These are phyloP conservation scores for Calonectria crousiana DNA, from an alignment of 2,329 filamentous ascomycete genomes.

Conservation along the genomic window DNA sequence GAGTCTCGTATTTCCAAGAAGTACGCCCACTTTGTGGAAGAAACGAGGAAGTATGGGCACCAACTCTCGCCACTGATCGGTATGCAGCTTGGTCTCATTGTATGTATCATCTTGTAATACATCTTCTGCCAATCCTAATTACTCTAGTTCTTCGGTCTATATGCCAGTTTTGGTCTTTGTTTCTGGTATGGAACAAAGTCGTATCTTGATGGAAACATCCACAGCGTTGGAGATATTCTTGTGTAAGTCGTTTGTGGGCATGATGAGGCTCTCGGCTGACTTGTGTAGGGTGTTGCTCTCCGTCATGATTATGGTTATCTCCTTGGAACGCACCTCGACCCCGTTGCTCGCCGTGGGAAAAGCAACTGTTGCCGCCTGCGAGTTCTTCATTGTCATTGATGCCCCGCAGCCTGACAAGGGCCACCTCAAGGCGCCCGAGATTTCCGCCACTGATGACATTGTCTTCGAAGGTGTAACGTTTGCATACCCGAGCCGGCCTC, in stretches of 20 bases:
- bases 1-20: slow-evolving; percentile 65
- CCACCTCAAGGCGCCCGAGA: slow-evolving; percentile 51
- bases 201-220: slow-evolving; percentile 59
- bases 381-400: slow-evolving; percentile 69
- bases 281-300: slow-evolving; percentile 62
- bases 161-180: slow-evolving; percentile 65
- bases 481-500: slow-evolving; percentile 76
- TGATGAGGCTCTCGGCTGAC: slow-evolving; percentile 3
- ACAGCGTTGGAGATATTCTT: slow-evolving; percentile 65
- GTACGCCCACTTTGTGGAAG: slow-evolving; percentile 67
- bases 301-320: slow-evolving; percentile 69
- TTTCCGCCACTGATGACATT: slow-evolving; percentile 54
- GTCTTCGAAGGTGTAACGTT: slow-evolving; percentile 75
- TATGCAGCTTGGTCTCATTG: slow-evolving; percentile 64
- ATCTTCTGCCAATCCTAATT: slow-evolving; percentile 24
- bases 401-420: slow-evolving; percentile 55
- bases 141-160: slow-evolving; percentile 64
- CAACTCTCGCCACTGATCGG: slow-evolving; percentile 64
- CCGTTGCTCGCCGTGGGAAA: slow-evolving; percentile 70
- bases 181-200: slow-evolving; percentile 74
- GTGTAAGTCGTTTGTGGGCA: slow-evolving; percentile 55
- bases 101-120: slow-evolving; percentile 27
- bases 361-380: slow-evolving; percentile 68
- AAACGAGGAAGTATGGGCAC: slow-evolving; percentile 63
- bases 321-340: slow-evolving; percentile 67